Evolutionary conservation across 768 basidiomycete species (phyloP).

Genomic region (Infundibulicybe gibba): DNA sequence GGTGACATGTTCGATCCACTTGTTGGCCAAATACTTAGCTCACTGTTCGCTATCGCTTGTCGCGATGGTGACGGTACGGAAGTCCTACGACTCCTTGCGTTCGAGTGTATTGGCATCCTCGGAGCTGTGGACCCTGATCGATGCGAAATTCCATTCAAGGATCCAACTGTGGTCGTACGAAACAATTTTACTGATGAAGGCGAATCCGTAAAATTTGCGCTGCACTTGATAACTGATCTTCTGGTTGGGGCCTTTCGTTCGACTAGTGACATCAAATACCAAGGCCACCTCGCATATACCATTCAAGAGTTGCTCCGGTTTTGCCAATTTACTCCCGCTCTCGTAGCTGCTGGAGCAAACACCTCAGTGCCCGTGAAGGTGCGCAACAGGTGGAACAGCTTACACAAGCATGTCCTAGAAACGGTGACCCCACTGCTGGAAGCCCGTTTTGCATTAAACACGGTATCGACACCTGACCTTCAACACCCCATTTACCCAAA

Average conservation of each 20-base stretch:
- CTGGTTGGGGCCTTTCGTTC: conserved; percentile 89
- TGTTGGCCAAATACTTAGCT: conserved; percentile 63
- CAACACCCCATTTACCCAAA: conserved; percentile 77
- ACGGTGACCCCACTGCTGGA: conserved; percentile 83
- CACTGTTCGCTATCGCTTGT: conserved; percentile 65
- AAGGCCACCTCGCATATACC: conserved; percentile 82
- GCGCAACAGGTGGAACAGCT: conserved; percentile 70
- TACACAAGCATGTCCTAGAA: conserved; percentile 84
- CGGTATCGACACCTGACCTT: conserved; percentile 31
- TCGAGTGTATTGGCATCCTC: conserved; percentile 87
- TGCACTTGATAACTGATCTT: conserved; percentile 82
- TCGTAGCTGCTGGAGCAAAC: conserved; percentile 52
- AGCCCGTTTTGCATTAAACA: conserved; percentile 54
- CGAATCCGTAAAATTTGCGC: conserved; percentile 75
- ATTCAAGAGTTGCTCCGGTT: conserved; percentile 89
- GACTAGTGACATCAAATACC: conserved; percentile 91
- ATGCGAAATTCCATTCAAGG: conserved; percentile 59
- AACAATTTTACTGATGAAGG: conserved; percentile 78
- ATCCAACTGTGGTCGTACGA: conserved; percentile 67
- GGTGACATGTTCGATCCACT: conserved; percentile 86
- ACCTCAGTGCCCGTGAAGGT: conserved; percentile 59
- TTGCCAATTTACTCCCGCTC: conserved; percentile 80
- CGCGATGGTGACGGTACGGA: conserved; percentile 80
- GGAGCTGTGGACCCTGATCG: conserved; percentile 97
- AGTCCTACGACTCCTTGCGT: conserved; percentile 63